Percentiles rank a stretch among this genome's conserved stretches.
phyloP scores from a whole-genome alignment of 805 yeast species.

The Komagataella kurtzmanii region DNA sequence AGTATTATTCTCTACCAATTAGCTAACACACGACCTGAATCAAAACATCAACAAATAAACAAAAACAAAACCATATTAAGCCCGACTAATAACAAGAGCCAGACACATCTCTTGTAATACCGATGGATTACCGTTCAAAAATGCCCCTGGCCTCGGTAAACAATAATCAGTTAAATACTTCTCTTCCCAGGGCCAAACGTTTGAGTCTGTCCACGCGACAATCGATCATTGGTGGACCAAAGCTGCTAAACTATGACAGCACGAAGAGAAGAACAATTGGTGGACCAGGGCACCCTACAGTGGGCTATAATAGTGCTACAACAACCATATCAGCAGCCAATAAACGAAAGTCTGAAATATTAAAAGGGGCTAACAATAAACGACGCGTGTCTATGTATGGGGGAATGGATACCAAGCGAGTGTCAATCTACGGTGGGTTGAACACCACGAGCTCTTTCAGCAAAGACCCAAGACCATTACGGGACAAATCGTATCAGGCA shows the following conservation, averaged over 20 bases:
- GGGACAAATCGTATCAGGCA: constrained; percentile 58
- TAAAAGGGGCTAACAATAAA: not conserved
- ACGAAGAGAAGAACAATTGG: not conserved
- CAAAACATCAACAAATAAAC: not conserved
- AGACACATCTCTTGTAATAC: not conserved
- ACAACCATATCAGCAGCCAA: not conserved
- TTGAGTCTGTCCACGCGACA: constrained; percentile 11
- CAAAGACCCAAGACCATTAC: constrained; percentile 62
- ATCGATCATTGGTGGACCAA: constrained; percentile 16
- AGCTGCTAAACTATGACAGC: constrained; percentile 6
- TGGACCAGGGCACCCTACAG: not conserved
- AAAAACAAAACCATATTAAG: not conserved
- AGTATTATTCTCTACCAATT: not conserved
- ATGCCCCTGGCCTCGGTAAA: not conserved
- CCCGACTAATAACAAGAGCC: not conserved
- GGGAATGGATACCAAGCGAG: constrained; percentile 1
- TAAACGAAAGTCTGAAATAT: not conserved
- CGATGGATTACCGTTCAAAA: not conserved
- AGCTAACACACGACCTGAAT: not conserved
- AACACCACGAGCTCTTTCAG: not conserved
- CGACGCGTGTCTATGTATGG: constrained; percentile 4
- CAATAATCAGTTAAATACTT: not conserved
- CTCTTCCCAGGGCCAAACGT: not conserved
- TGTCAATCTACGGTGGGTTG: constrained; percentile 2
- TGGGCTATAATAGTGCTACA: not conserved